These are phyloP conservation scores for Talaromyces nanjingensis DNA, from an alignment of 495 filamentous ascomycete genomes.

Conservation along the genomic window DNA sequence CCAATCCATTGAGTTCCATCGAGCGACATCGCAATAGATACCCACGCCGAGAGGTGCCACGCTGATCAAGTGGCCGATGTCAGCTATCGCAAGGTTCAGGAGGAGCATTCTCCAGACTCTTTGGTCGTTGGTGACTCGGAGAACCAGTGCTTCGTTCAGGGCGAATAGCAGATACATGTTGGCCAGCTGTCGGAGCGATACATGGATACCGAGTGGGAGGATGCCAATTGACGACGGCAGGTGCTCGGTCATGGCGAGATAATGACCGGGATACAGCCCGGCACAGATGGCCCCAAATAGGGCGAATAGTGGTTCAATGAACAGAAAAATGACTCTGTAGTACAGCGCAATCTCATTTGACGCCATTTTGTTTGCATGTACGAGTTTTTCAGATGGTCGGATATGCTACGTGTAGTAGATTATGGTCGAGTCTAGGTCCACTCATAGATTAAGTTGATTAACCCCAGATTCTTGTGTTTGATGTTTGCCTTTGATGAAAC, in stretches of 20 bases:
- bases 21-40: slow-evolving; percentile 48
- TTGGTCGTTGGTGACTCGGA: slow-evolving; percentile 54
- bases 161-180: slow-evolving; percentile 45
- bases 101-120: slow-evolving; percentile 58
- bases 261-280: slow-evolving; percentile 45
- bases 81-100: slow-evolving; percentile 54
- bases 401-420: not conserved
- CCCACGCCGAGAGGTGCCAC: slow-evolving; percentile 39
- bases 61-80: slow-evolving; percentile 61
- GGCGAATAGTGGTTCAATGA: slow-evolving; percentile 59
- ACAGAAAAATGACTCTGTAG: slow-evolving; percentile 59
- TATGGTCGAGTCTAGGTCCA: not conserved
- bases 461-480: not conserved
- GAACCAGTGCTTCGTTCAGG: slow-evolving; percentile 60
- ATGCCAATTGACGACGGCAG: slow-evolving; percentile 31
- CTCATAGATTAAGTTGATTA: not conserved
- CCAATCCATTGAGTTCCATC: slow-evolving; percentile 60
- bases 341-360: slow-evolving; percentile 5
- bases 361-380: not conserved
- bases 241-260: slow-evolving; percentile 51
- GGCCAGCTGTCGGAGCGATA: slow-evolving; percentile 30
- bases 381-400: not conserved
- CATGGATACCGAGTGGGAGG: slow-evolving; percentile 24
- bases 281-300: slow-evolving; percentile 59
- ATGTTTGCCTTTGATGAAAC: not conserved